Base-by-base conservation (phyloP, 352 stramenopile genomes). In the Globisporangium echinulatum region DNA sequence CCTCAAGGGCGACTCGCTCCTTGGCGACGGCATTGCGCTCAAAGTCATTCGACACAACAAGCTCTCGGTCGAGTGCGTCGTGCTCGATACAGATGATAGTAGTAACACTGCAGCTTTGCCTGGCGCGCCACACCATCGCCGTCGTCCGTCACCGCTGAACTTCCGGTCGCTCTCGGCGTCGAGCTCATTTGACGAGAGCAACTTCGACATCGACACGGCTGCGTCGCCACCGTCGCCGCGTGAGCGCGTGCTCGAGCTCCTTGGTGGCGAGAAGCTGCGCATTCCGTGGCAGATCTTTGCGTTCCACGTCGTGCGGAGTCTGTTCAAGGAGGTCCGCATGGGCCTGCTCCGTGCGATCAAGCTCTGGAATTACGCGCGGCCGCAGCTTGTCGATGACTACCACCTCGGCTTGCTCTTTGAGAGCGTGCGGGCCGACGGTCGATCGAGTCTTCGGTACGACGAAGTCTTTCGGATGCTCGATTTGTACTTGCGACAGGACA, bases 391-490 rank as follows among this genome's bases (percentile, higher is more conserved):
- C 15, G 72, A 87, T 54, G 85, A 95, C 59, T 95, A 95, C 64
- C 82, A 92, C 56, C 70, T 95, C 48, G 76, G 81, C 0, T 56
- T 92, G 38, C 66, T 95, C 13, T 92, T 95, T 65, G 71, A 88
- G 57, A 89, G 76, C 40, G 71, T 89, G n/a, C 79, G 74, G 7
- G 80, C 74, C 0, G 81, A 92, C 59, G 85, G 85, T 0, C 80
- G 84, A 17, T 65, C 72, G 15, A 94, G 83, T 59, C 61, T 95
- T 15, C 85, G 85, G 8, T 90, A 88, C 54, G 85, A 95, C 53
- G 83, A 95, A 70, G 82, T 95, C 33, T 92, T 75, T 13, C 80
- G 85, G 52, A 90, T 93, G 80, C 61, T 95, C 39, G 85, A 95
- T 37, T 62, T 95, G 39, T 92, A 87, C 52, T 56, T 95, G 48